These are phyloP conservation scores for Hypoxylon lenormandii DNA, from an alignment of 495 filamentous ascomycete genomes.

Conservation along the genomic window DNA sequence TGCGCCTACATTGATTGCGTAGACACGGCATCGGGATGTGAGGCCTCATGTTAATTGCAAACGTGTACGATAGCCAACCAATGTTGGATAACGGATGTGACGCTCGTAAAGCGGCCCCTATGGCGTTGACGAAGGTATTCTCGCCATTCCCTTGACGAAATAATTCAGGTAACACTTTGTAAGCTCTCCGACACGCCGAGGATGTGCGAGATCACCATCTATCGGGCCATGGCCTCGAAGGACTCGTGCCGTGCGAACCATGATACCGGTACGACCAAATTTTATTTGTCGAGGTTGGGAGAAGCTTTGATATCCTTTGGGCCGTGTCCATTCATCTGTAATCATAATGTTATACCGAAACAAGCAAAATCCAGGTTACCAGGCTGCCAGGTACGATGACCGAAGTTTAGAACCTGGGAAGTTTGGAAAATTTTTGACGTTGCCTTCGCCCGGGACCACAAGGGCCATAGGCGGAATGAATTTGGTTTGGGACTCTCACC, in stretches of 20 bases:
- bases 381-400: conserved; percentile 23
- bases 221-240: conserved; percentile 9
- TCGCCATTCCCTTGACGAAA: conserved; percentile 16
- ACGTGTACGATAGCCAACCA: conserved; percentile 6
- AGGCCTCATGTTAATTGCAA: conserved; percentile 10
- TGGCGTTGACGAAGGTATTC: conserved; percentile 12
- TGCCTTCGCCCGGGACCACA: conserved; percentile 9
- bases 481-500: conserved; percentile 36
- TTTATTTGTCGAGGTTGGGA: conserved; percentile 14
- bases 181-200: conserved; percentile 11
- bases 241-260: conserved; percentile 3
- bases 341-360: conserved; percentile 14
- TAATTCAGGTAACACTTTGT: conserved; percentile 1
- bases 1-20: conserved; percentile 25
- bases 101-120: conserved; percentile 20
- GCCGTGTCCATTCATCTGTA: not conserved
- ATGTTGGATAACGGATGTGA: conserved; percentile 2
- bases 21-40: conserved; percentile 10
- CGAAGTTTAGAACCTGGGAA: conserved; percentile 7
- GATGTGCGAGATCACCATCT: conserved; percentile 7
- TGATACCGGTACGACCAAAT: conserved; percentile 18
- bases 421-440: conserved; percentile 9
- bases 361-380: conserved; percentile 1
- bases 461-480: conserved; percentile 19
- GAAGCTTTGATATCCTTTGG: conserved; percentile 3